phyloP scores from a whole-genome alignment of 116 monocot genomes.

The Dioscorea cayenensis region DNA sequence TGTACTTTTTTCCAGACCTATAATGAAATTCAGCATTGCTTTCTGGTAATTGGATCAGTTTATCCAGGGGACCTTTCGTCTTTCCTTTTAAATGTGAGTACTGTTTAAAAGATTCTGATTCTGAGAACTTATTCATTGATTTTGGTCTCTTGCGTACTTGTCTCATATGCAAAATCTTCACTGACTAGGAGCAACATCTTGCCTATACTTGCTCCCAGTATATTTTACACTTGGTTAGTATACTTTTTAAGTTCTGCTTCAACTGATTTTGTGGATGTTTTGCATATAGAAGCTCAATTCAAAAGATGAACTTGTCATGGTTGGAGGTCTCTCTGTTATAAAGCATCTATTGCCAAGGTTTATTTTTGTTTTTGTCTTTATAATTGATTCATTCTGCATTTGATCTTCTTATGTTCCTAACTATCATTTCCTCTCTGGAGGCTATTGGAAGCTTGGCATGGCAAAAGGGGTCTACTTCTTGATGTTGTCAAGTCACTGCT shows the following conservation, averaged over 20 bases:
- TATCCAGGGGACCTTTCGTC: slow-evolving; percentile 73
- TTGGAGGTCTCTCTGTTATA: slow-evolving; percentile 69
- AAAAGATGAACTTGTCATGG: slow-evolving; percentile 70
- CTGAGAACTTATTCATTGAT: not conserved
- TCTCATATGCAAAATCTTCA: not conserved
- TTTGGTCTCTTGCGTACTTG: not conserved
- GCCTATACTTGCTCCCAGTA: not conserved
- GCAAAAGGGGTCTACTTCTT: slow-evolving; percentile 55
- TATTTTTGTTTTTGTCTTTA: not conserved
- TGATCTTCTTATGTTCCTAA: slow-evolving; percentile 10
- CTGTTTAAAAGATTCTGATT: not conserved
- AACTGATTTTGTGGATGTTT: slow-evolving; percentile 9
- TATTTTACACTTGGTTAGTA: not conserved
- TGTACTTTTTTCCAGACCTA: slow-evolving; percentile 54
- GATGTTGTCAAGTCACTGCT: slow-evolving; percentile 70
- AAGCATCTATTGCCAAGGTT: slow-evolving; percentile 95
- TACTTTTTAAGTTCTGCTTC: not conserved
- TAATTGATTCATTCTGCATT: not conserved
- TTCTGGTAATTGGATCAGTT: slow-evolving; percentile 81
- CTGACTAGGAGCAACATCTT: not conserved
- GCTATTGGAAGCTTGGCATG: slow-evolving; percentile 87
- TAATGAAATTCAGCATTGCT: slow-evolving; percentile 95
- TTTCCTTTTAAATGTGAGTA: slow-evolving; percentile 85
- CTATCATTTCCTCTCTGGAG: slow-evolving; percentile 22
- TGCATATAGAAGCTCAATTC: slow-evolving; percentile 57